These are phyloP conservation scores for Ammopiptanthus mongolicus DNA, from an alignment of 306 rosid species.

Conservation along the genomic window DNA sequence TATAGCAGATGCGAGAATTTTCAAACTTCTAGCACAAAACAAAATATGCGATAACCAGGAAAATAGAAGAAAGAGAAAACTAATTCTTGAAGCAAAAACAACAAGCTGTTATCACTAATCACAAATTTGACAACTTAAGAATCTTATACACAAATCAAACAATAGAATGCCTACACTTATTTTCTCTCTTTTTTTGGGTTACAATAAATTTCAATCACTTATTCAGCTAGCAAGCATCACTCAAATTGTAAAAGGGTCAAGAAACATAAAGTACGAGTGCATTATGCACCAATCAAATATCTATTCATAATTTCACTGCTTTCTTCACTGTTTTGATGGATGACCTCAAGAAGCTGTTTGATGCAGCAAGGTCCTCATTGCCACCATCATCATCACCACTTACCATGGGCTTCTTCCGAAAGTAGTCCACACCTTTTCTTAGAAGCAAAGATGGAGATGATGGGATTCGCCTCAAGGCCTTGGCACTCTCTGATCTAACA, in stretches of 20 bases:
- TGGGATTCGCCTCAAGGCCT: conserved; percentile 66
- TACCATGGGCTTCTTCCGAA: conserved; percentile 59
- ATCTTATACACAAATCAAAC: conserved; percentile 43
- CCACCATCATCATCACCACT: conserved; percentile 38
- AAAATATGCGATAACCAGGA: not conserved
- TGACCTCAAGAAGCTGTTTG: conserved; percentile 54
- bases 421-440: conserved; percentile 67
- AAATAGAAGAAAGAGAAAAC: conserved; percentile 9
- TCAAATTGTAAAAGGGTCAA: conserved; percentile 2
- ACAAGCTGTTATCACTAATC: conserved; percentile 44
- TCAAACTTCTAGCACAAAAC: not conserved
- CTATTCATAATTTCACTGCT: conserved; percentile 49
- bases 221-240: conserved; percentile 36
- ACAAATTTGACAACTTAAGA: conserved; percentile 14
- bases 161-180: conserved; percentile 20
- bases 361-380: conserved; percentile 28
- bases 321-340: conserved; percentile 66
- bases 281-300: not conserved
- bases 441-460: conserved; percentile 82
- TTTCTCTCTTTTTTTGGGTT: conserved; percentile 5
- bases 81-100: conserved; percentile 27
- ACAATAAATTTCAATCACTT: conserved; percentile 20
- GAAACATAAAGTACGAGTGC: not conserved
- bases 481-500: conserved; percentile 74
- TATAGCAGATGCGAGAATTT: not conserved